Base-by-base conservation (phyloP, 306 rosid species). In the Prosopis cineraria region DNA sequence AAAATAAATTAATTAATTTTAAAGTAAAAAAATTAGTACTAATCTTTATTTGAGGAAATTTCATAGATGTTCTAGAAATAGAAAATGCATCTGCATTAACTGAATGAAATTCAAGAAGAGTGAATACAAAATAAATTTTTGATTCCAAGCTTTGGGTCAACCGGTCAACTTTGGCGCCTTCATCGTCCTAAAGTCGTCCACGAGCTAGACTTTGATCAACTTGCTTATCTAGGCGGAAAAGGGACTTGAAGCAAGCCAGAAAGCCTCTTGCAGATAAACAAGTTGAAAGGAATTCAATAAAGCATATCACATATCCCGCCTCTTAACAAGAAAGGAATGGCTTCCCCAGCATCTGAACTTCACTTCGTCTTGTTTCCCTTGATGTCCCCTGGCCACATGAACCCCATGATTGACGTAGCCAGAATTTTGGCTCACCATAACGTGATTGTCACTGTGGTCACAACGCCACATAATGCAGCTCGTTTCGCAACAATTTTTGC, bases 381-480 rank as follows among this genome's bases (percentile, higher is more conserved):
- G 2, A 80, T 79, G 85, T 40, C 88, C 9, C 85, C 87, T 41
- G 85, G 90, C 25, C 90, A 87, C 72, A 72, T 84, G 84, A 84
- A 50, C 39, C 88, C 86, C 2, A 81, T 87, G 86, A 63, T 64
- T 4, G 90, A 87, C 74, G 19, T 87, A 0, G 90, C 90, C 20
- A 87, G 59, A 73, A 72, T 80, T 64, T 27, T 87, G 5, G 50
- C 88, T 68, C 78, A 55, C 1, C 72, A 70, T 0, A 68, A 84
- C 52, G 44, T 63, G 22, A 81, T 81, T 20, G 86, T 84, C 0
- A 87, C 89, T 3, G 64, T 83, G 5, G 47, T 86, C 79, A 83
- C 81, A 12, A 86, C 89, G 14, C 79, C 79, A 64, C 77, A 83
- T 0, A 83, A 86, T 63, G 85, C 87, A 22, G 58, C 89, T 3